Conservation (phyloP, 148 eudicot species). For the Gaultheria prostrata region DNA sequence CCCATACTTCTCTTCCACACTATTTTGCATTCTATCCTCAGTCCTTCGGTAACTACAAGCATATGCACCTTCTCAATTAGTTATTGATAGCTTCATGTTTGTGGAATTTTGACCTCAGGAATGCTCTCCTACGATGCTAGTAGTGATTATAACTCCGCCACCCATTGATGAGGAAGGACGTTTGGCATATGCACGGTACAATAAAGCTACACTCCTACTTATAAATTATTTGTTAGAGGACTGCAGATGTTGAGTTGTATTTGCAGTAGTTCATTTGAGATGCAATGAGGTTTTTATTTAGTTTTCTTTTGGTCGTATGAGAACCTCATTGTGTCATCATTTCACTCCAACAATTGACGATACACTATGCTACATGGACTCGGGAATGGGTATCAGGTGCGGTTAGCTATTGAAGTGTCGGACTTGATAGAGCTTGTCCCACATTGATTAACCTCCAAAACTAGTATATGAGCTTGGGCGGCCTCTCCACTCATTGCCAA, state of each 20-base stretch:
- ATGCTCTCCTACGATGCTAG: conserved; percentile 60
- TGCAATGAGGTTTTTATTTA: background rate
- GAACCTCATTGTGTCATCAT: background rate
- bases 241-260: background rate
- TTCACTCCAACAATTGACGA: background rate
- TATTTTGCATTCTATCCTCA: background rate
- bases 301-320: background rate
- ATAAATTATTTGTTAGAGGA: background rate
- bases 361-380: background rate
- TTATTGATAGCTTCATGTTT: conserved; percentile 8
- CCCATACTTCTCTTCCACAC: background rate
- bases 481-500: too few relatives aligned
- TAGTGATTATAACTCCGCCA: conserved; percentile 84
- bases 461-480: too few relatives aligned
- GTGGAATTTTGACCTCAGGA: conserved; percentile 40
- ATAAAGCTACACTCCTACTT: conserved; percentile 9
- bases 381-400: background rate
- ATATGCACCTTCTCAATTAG: background rate
- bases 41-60: background rate
- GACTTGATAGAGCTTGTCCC: too few relatives aligned
- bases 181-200: conserved; percentile 61
- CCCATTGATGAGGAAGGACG: conserved; percentile 87
- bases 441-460: too few relatives aligned
- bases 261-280: conserved; percentile 5
- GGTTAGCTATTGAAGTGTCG: background rate